A percentile compares a stretch with the other conserved stretches of the same genome.
These are phyloP conservation scores for Apiospora arundinis DNA, from an alignment of 2,329 filamentous ascomycete genomes.

Conservation along the genomic window DNA sequence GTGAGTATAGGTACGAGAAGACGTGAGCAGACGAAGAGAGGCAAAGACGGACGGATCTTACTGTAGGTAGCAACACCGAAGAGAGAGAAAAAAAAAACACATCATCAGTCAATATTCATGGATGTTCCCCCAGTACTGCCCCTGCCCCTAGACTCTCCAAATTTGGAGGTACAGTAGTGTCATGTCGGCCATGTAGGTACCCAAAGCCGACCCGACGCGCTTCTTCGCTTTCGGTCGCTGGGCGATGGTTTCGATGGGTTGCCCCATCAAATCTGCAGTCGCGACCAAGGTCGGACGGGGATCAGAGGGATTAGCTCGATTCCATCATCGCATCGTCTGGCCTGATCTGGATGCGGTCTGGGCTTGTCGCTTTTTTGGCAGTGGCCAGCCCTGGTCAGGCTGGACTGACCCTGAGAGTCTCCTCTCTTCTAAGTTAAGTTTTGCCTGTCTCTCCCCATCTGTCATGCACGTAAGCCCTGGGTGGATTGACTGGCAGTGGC, in stretches of 20 bases:
- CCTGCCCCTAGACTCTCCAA: neutral
- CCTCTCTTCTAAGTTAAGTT: neutral
- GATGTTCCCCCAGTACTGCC: neutral
- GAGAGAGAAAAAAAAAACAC: slow-evolving; percentile 5
- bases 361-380: neutral
- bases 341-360: slow-evolving; percentile 14
- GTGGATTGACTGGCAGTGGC: too few relatives aligned
- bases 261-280: slow-evolving; percentile 13
- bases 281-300: slow-evolving; percentile 7
- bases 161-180: neutral
- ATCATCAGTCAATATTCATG: slow-evolving; percentile 13
- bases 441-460: too few relatives aligned
- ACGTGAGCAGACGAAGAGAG: neutral
- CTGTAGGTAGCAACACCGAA: neutral
- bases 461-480: slow-evolving; percentile 7
- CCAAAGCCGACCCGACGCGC: slow-evolving; percentile 17
- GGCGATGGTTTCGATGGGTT: neutral
- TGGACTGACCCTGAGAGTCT: neutral
- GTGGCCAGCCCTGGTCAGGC: neutral
- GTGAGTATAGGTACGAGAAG: neutral
- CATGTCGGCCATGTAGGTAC: slow-evolving; percentile 14
- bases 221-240: slow-evolving; percentile 4
- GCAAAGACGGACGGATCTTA: neutral
- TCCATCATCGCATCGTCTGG: slow-evolving; percentile 6
- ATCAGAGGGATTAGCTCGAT: neutral